These are phyloP conservation scores for Fraxinus floribunda DNA, from an alignment of 305 asterid genomes.

Conservation along the genomic window DNA sequence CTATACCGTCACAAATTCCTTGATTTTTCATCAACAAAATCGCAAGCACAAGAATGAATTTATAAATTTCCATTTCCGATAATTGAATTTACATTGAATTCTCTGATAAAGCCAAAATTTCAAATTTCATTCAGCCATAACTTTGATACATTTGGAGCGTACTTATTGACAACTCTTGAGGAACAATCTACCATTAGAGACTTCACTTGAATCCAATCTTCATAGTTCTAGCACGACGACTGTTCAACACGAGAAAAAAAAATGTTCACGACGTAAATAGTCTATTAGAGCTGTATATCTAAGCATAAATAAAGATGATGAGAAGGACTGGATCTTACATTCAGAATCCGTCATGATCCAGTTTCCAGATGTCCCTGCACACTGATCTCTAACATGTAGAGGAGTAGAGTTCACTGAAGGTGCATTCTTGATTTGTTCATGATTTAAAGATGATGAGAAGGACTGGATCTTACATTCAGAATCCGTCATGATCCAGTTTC, in stretches of 20 bases:
- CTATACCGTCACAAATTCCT: neutral
- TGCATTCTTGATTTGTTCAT: too few relatives aligned
- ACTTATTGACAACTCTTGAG: neutral
- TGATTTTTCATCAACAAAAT: neutral
- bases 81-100: neutral
- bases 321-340: too few relatives aligned
- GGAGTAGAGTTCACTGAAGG: too few relatives aligned
- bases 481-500: too few relatives aligned
- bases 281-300: neutral
- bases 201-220: neutral
- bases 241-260: conserved; percentile 1
- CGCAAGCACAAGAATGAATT: neutral
- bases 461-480: too few relatives aligned
- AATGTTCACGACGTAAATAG: neutral
- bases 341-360: too few relatives aligned
- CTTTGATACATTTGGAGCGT: neutral
- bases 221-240: conserved; percentile 27
- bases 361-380: too few relatives aligned
- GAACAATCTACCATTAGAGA: neutral
- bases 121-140: neutral
- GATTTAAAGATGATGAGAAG: too few relatives aligned
- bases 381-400: too few relatives aligned
- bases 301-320: neutral
- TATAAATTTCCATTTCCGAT: neutral
- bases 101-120: neutral